Evolutionary conservation across 2,329 filamentous ascomycete genomes (phyloP), one percentile per base, ranked within the genome.

Genomic region (Lecanicillium sp.): DNA sequence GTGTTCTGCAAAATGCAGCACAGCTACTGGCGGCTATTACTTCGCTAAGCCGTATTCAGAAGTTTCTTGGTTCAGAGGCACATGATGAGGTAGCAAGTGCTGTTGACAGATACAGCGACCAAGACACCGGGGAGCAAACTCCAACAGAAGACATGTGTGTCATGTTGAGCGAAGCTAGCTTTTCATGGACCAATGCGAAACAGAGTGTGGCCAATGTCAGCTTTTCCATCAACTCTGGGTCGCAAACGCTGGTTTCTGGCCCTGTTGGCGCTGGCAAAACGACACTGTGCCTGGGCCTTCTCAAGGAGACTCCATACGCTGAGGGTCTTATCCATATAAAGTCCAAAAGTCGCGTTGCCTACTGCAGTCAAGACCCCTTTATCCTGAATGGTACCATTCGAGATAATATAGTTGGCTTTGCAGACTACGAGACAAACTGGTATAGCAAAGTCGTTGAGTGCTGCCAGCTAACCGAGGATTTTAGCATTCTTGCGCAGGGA

Each of bases 251-350:
- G 20, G 19, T 38, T 4, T 20, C 33, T 5, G 37, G 37, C 0
- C 63, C 62, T 1, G 50, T 65, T 7, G 63, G 55, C 1, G 59
- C 58, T 1, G 64, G 64, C 2, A 38, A 38, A 15, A 38, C 37
- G 5, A 38, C 37, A n/a, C 15, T 33, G 13, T 38, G 37, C 13
- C 30, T 38, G 5, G 37, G 37, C 13, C 37, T 38, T 12, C 19
- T 38, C 17, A 22, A 38, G 5, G 37, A 38, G n/a, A 25, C 20
- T 9, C 29, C 32, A 18, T 14, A 18, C n/a, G 12, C 6, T 11
- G 18, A 38, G 12, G 37, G 37, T 2, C 11, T 20, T 5, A 22
- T 33, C 11, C 14, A n/a, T 4, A n/a, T 38, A 3, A 20, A 35
- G 11, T 32, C 27, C 12, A 31, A 17, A 15, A 20, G 15, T 17